phyloP scores from a whole-genome alignment of 2,329 filamentous ascomycete species.

The Fusarium sp. region DNA sequence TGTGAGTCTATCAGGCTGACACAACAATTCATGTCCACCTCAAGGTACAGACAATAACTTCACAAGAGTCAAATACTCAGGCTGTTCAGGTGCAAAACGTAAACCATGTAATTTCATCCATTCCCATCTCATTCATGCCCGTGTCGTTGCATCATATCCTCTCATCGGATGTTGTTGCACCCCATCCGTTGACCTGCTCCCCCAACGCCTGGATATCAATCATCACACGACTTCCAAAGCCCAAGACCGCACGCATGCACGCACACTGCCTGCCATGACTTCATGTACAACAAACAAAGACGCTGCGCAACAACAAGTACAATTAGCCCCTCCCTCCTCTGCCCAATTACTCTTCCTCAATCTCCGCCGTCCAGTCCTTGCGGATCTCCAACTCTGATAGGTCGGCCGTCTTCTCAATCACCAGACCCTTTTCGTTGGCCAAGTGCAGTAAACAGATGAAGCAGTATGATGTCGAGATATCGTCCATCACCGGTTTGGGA shows the following conservation, averaged over 20 bases:
- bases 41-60: not conserved
- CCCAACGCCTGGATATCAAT: constrained; percentile 40
- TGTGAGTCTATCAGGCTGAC: not conserved
- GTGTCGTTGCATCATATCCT: constrained; percentile 32
- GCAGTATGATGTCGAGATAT: constrained; percentile 93
- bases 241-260: not conserved
- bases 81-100: not conserved
- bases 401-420: constrained; percentile 74
- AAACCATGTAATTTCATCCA: constrained; percentile 4
- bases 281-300: constrained; percentile 17
- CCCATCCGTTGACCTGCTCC: constrained; percentile 13
- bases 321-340: not conserved
- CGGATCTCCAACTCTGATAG: constrained; percentile 71
- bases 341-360: constrained; percentile 55
- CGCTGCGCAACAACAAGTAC: not conserved
- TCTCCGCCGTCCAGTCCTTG: constrained; percentile 72
- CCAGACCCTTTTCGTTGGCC: constrained; percentile 91
- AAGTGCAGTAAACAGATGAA: constrained; percentile 94
- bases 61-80: not conserved
- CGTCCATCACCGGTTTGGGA: constrained; percentile 84
- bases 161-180: constrained; percentile 22
- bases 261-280: not conserved
- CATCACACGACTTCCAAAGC: constrained; percentile 31
- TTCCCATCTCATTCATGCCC: constrained; percentile 1
- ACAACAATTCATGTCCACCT: not conserved